Base-by-base conservation (phyloP, 306 rosid species). In the Vigna nakashimae region DNA sequence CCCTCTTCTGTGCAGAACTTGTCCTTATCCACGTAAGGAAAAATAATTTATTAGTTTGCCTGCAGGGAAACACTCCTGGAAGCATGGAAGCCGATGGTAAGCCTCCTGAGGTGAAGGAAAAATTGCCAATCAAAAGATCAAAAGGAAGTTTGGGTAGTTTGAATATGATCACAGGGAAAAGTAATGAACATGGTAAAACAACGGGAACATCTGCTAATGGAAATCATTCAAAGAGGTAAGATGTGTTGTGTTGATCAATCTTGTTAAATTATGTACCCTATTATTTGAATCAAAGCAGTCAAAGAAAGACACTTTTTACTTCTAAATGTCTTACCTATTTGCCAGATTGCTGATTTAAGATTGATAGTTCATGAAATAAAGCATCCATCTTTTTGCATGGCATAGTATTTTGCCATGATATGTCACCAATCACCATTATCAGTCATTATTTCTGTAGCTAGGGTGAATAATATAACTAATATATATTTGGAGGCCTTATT, bases 101-200 rank as follows among this genome's bases (percentile, higher is more conserved):
- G 78, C 93, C 97, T 57, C 88, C 88, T 70, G 99, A 92, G 78
- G 90, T 79, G 78, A 95, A 95, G 87, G 99, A 88, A 84, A 95
- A 95, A 75, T 79, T 95, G 89, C 96, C 98, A 13, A 95, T 92
- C 65, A 95, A 95, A 86, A 88, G 99, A 88, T 95, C 98, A 17
- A 95, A 92, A 79, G 99, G 99, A 92, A 95, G 98, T 84, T 82
- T 92, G 82, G 98, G 98, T 69, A 92, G 98, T 86, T 89, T 95
- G 88, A 95, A 90, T 88, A 95, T 95, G 97, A 88, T 95, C 76
- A 92, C 99, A 3, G 94, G 99, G 87, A 95, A 91, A 88, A 89
- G 88, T 84, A 91, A 86, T 50, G 97, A 91, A 77, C 92, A 59
- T 63, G 82, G 87, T 79, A 95, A 91, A 91, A 78, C 93, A 67